A percentile compares a stretch with the other conserved stretches of the same genome.
These are phyloP conservation scores for Cytospora piceae DNA, from an alignment of 2,329 filamentous ascomycete species.

Conservation along the genomic window DNA sequence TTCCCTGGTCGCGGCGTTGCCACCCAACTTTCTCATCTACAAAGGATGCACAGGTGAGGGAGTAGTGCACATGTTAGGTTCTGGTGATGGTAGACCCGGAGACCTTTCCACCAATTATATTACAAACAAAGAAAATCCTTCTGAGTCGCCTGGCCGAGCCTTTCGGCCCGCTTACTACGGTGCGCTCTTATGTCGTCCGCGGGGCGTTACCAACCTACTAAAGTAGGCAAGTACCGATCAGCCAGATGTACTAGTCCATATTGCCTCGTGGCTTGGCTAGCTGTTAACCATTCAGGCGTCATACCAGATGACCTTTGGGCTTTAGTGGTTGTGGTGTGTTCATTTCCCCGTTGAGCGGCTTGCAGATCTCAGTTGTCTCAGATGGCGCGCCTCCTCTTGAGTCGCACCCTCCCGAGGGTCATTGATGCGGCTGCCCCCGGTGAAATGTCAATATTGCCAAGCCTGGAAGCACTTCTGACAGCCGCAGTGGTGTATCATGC, in stretches of 20 bases:
- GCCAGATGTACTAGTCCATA: background rate
- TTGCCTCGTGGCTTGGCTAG: background rate
- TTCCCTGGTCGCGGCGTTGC: background rate
- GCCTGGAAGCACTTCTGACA: background rate
- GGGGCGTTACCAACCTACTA: slow-evolving; percentile 3
- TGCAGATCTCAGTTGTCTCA: slow-evolving; percentile 2
- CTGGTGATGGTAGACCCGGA: slow-evolving; percentile 1
- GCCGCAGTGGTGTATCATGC: background rate
- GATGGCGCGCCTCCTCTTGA: background rate
- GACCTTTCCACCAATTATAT: background rate
- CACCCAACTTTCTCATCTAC: background rate
- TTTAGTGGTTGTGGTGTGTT: background rate
- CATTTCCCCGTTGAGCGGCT: slow-evolving; percentile 4
- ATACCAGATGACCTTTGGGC: background rate
- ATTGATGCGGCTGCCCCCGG: background rate
- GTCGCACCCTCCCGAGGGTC: slow-evolving; percentile 3
- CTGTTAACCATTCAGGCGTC: background rate
- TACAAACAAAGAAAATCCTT: background rate
- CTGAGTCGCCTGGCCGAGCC: background rate
- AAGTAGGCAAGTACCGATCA: background rate
- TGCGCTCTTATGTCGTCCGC: background rate
- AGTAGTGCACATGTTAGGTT: slow-evolving; percentile 4
- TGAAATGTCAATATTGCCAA: background rate
- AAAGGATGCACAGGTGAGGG: background rate
- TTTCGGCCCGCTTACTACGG: slow-evolving; percentile 5